These are phyloP conservation scores for Cyberlindnera samutprakarnensis DNA, from an alignment of 805 yeast genomes.

Conservation along the genomic window DNA sequence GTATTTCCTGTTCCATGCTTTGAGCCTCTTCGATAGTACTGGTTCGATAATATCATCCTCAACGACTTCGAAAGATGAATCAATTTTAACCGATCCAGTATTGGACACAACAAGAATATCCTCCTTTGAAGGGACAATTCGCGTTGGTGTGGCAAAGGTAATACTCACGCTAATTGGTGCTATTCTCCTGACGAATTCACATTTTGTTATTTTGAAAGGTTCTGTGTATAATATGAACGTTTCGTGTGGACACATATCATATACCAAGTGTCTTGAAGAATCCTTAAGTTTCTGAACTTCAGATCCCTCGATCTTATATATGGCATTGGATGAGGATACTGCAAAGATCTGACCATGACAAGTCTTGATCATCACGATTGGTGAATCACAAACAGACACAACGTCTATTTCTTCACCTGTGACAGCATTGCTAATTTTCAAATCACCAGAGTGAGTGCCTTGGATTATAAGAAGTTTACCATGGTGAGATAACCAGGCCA, in stretches of 20 bases:
- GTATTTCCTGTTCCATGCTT: constrained; percentile 16
- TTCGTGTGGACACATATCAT: constrained; percentile 9
- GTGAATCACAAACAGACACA: constrained; percentile 5
- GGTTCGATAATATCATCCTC: constrained; percentile 12
- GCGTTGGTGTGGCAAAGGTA: constrained; percentile 6
- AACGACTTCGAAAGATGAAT: background rate
- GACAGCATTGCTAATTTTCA: constrained; percentile 2
- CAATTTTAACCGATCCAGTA: constrained; percentile 5
- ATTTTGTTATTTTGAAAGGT: constrained; percentile 6
- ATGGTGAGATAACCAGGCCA: constrained; percentile 13
- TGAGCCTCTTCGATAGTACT: constrained; percentile 7
- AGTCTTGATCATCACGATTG: constrained; percentile 10
- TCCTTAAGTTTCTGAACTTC: constrained; percentile 3
- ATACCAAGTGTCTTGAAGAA: constrained; percentile 12
- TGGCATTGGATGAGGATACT: constrained; percentile 14
- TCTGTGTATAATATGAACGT: constrained; percentile 6
- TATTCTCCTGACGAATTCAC: background rate
- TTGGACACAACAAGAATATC: constrained; percentile 8
- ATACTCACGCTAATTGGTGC: constrained; percentile 1
- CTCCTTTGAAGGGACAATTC: constrained; percentile 7
- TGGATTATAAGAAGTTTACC: constrained; percentile 5
- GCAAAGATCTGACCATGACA: constrained; percentile 5
- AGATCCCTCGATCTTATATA: constrained; percentile 6
- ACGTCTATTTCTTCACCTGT: constrained; percentile 1
- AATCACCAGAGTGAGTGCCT: constrained; percentile 18